These are phyloP conservation scores for Colletotrichum gloeosporioides DNA, from an alignment of 2,329 filamentous ascomycete genomes.

Conservation along the genomic window DNA sequence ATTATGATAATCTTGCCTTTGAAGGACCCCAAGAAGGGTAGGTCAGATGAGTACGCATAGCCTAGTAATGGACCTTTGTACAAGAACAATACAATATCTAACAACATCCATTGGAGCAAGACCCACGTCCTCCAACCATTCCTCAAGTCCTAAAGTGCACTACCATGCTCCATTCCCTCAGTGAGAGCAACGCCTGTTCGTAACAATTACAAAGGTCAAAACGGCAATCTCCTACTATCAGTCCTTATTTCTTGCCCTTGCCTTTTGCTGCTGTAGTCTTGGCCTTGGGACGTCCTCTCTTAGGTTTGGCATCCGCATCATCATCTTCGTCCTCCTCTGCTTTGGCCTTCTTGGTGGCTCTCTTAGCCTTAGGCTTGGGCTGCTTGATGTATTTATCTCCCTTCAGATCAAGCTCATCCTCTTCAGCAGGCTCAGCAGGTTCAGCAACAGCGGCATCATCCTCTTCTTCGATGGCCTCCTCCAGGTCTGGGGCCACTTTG, in stretches of 20 bases:
- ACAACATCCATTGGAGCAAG: neutral
- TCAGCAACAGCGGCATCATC: slow-evolving; percentile 73
- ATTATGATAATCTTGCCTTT: neutral
- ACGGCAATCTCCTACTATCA: neutral
- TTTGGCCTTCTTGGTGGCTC: slow-evolving; percentile 40
- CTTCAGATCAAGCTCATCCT: slow-evolving; percentile 81
- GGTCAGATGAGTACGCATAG: neutral
- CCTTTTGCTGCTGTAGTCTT: slow-evolving; percentile 47
- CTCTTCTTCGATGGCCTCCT: slow-evolving; percentile 94
- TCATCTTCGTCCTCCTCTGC: slow-evolving; percentile 54
- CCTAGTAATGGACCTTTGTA: neutral
- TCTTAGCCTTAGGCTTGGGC: slow-evolving; percentile 73
- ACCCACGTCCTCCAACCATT: neutral
- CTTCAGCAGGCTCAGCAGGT: slow-evolving; percentile 67
- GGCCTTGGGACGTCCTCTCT: slow-evolving; percentile 50
- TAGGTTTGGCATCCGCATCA: slow-evolving; percentile 58
- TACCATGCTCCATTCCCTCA: neutral
- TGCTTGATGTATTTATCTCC: slow-evolving; percentile 97
- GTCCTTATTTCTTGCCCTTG: slow-evolving; percentile 49
- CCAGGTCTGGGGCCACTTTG: slow-evolving; percentile 86
- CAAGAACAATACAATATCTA: neutral
- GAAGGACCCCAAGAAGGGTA: neutral
- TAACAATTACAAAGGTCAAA: neutral
- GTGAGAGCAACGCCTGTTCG: neutral
- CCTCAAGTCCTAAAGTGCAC: neutral